Evolutionary conservation across 2,329 filamentous ascomycete species (phyloP), one percentile per base, ranked within the genome.

Genomic region (Stagonosporopsis rhizophila): DNA sequence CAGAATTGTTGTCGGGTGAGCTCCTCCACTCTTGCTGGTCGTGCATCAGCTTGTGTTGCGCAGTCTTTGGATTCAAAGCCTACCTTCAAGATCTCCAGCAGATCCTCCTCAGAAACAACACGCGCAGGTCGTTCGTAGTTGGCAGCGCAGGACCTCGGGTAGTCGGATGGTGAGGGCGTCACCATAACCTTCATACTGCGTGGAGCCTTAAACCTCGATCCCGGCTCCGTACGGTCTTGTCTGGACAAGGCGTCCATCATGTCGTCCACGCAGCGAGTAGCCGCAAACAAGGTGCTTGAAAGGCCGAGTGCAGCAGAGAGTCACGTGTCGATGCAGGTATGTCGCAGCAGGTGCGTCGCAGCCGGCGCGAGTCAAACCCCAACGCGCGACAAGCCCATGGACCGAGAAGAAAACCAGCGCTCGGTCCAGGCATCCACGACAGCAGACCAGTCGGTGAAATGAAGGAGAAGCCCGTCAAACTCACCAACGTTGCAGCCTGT

Each of bases 121-220:
- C 53, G 38, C 3, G 56, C 20, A 2, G 55, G 53, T 8, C 56
- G 54, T 2, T 11, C 41, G 59, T 62, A 68, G 14, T 62, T 59
- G 0, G 45, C 44, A 7, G 58, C 39, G 22, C 58, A 37, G 1
- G 62, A 68, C 4, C 57, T 52, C 4, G 68, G 58, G 22, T 54
- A 65, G 46, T 50, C 60, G 20, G 38, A 44, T 2, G 15, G 28
- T 11, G 48, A 38, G 2, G 42, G 52, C 20, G 3, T 37, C 1
- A 52, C 14, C 25, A 32, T 45, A 8, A 58, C 19, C n/a, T 41
- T 50, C 20, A 8, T 12, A 11, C 20, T n/a, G 6, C 3, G 15
- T 4, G 39, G 9, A 20, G 25, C 11, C 5, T 20, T 20, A 19
- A 14, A 8, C 15, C 8, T 32, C 12, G 23, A 22, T 3, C 3